Base-by-base conservation (phyloP, 2,329 filamentous ascomycete species). In the Cryphonectria nitschkei region DNA sequence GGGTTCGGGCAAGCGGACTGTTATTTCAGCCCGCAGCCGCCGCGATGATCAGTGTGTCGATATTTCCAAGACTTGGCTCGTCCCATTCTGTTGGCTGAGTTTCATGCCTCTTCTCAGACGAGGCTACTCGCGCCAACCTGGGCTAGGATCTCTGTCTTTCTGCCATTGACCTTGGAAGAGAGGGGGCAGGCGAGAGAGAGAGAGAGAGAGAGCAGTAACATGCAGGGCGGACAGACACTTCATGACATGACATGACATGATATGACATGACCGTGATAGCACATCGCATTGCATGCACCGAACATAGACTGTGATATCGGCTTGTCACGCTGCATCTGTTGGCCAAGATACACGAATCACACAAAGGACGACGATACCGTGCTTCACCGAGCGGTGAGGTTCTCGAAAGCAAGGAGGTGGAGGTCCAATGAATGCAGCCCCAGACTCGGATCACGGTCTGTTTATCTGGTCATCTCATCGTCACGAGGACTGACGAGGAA, bases 301-400 rank as follows among this genome's bases (percentile, higher is more conserved):
- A 63, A 68, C 67, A 70, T 70, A 67, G 64, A 61, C 58, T 70
- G 68, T 70, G 68, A 70, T 70, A 68, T 66, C 26, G 68, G 54
- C 68, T 67, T 39, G 32, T 64, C 41, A 39, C 37, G 22, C 61
- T 64, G 61, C 39, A 64, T 64, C 13, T 26, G 5, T 19, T 26
- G 13, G 37, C 3, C 19, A 43, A 16, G 11, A 43, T 26, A 19
- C 41, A 8, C 61, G 16, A 32, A 22, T 43, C 14, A 26, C 22
- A 22, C 7, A 19, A 32, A 46, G 41, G 13, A 43, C 1, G 22
- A 46, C 43, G 16, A 46, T 46, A 62, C 37, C 22, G 3, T 26
- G 26, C 52, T 54, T 56, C n/a, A 11, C 52, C n/a, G 11, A 29
- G 52, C 11, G 52, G n/a, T 56, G n/a, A 32, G 52, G 26, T 26